Base-by-base conservation (phyloP, 2,329 filamentous ascomycete genomes). In the Huntiella bhutanensis region DNA sequence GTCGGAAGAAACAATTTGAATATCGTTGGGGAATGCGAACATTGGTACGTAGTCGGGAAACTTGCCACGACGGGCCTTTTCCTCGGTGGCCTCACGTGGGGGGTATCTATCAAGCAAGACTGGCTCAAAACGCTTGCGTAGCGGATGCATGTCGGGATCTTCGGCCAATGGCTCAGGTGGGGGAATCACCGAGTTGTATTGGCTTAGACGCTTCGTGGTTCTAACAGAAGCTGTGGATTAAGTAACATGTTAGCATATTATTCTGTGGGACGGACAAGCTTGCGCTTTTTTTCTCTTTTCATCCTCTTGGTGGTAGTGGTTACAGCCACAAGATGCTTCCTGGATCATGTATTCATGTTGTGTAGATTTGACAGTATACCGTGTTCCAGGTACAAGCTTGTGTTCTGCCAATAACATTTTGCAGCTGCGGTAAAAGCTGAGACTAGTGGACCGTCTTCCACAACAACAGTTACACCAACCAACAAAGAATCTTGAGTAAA, bases 1-100 rank as follows among this genome's bases (percentile, higher is more conserved):
- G 57, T 98, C 91, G 1, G 87, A 87, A 1, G 91, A 95, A 7
- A 96, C 84, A 45, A 98, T 91, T 52, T 86, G 86, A 55, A 98
- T 91, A 60, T 98, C 91, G 61, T 96, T 95, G 40, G 91, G 91
- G 56, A 96, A 98, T 46, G 91, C 87, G 62, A 98, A 98, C 91
- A 98, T 96, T 48, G 91, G 91, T 13, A 98, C 85, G 56, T 95
- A 98, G 58, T 98, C 91, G 1, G 91, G 91, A 57, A 98, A 96
- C 48, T 74, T 79, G 46, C 85, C 86, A 56, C 91, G 73, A 55
- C 81, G 73, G 54, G 82, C 75, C 44, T 81, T 62, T 54, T 95
- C 87, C 49, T 94, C 86, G 16, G 77, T 69, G 57, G 85, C 81
- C 52, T 76, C 74, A 58, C 85, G 84, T 12, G 85, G 80, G 5